Evolutionary conservation across 2,329 filamentous ascomycete genomes (phyloP).

Genomic region (Dactylellina haptotyla): DNA sequence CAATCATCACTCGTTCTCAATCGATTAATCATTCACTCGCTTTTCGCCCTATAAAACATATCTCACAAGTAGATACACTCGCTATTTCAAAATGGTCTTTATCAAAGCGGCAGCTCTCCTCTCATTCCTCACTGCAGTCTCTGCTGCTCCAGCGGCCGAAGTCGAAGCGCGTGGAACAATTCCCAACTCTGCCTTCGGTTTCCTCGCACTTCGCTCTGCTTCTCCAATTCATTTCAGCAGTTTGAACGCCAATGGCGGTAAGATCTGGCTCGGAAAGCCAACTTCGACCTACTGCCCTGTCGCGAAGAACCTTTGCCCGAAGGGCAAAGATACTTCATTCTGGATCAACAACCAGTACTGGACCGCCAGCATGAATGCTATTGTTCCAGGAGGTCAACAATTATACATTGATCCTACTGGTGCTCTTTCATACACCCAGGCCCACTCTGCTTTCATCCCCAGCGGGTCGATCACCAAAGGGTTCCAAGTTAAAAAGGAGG

Average conservation of each 20-base stretch:
- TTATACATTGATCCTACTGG: constrained; percentile 70
- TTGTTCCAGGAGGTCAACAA: constrained; percentile 72
- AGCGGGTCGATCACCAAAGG: constrained; percentile 66
- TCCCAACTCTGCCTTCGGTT: constrained; percentile 14
- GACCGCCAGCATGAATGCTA: constrained; percentile 62
- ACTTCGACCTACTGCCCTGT: constrained; percentile 66
- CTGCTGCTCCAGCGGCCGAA: constrained; percentile 25
- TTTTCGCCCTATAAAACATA: neutral
- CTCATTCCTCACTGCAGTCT: constrained; percentile 15
- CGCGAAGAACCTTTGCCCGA: constrained; percentile 61
- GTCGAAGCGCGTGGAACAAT: constrained; percentile 9
- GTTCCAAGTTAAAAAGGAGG: constrained; percentile 61
- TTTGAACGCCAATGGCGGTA: constrained; percentile 64
- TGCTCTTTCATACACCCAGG: constrained; percentile 67
- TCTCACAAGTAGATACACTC: constrained; percentile 18
- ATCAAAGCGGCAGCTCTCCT: constrained; percentile 21
- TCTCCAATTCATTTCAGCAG: constrained; percentile 65
- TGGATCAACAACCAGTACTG: constrained; percentile 58
- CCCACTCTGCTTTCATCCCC: constrained; percentile 68
- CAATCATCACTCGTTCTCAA: neutral
- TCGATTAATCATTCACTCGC: neutral
- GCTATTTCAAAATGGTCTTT: constrained; percentile 35
- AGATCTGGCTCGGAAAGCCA: constrained; percentile 66
- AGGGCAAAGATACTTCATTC: constrained; percentile 65
- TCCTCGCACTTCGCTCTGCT: constrained; percentile 61